phyloP scores from a whole-genome alignment of 495 filamentous ascomycete species.

The Aspergillus sclerotioniger region DNA sequence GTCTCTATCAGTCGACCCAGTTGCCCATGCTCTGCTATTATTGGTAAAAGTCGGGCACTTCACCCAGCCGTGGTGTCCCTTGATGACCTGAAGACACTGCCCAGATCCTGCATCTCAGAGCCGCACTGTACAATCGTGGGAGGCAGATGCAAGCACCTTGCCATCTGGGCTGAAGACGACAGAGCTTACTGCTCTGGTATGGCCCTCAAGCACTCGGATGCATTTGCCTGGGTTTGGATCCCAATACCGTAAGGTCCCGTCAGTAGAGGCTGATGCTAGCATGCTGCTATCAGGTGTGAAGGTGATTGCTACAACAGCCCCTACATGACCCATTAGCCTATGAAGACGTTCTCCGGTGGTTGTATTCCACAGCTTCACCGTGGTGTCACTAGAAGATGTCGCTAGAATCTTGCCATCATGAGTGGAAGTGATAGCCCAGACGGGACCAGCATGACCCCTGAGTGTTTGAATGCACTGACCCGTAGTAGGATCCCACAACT shows the following conservation, averaged over 20 bases:
- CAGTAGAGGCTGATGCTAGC: neutral
- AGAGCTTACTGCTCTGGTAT: neutral
- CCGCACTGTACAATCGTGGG: neutral
- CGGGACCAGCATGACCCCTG: neutral
- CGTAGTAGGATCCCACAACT: neutral
- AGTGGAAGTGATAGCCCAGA: neutral
- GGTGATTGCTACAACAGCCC: neutral
- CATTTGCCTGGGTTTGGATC: neutral
- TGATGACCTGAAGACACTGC: neutral
- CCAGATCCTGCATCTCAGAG: neutral
- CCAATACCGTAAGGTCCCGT: neutral
- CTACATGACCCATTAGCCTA: neutral
- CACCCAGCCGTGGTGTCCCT: neutral
- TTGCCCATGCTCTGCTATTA: slow-evolving; percentile 22
- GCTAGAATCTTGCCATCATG: neutral
- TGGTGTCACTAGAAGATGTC: neutral
- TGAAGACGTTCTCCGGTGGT: neutral
- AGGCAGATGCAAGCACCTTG: neutral
- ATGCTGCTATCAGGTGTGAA: neutral
- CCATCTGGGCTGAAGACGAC: neutral
- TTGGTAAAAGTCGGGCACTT: neutral
- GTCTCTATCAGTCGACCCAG: slow-evolving; percentile 28
- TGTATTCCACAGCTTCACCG: neutral
- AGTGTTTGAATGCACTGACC: neutral
- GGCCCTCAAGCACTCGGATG: neutral